Percentiles rank a stretch among this genome's conserved stretches.
phyloP scores from a whole-genome alignment of 352 stramenopile species.

The Phytophthora sp. region DNA sequence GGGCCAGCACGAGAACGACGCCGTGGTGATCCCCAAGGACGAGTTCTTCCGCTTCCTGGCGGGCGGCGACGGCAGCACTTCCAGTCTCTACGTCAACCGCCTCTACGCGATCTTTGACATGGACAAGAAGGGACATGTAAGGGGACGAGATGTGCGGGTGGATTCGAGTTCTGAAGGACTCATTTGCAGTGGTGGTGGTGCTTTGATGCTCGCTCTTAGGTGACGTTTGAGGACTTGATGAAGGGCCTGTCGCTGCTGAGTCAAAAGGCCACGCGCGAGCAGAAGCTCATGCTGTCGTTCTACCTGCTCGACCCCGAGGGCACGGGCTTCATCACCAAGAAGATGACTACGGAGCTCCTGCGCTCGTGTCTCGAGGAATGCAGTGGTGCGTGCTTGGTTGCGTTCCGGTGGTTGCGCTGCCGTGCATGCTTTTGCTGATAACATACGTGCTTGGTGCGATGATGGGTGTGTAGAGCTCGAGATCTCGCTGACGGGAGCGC shows the following conservation, averaged over 20 bases:
- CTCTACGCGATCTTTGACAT: conserved; percentile 90
- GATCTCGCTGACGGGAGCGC: conserved; percentile 76
- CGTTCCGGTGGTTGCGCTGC: not conserved
- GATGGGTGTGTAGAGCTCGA: conserved; percentile 61
- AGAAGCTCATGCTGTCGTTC: conserved; percentile 89
- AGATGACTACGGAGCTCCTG: conserved; percentile 83
- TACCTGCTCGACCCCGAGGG: conserved; percentile 80
- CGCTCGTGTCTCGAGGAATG: conserved; percentile 86
- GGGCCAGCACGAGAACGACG: conserved; percentile 67
- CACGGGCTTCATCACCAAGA: conserved; percentile 84
- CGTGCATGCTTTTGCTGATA: conserved; percentile 5
- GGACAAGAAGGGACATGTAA: conserved; percentile 69
- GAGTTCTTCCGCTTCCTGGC: conserved; percentile 89
- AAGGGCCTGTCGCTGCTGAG: conserved; percentile 82
- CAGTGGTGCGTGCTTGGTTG: conserved; percentile 52
- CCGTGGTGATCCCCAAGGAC: conserved; percentile 82
- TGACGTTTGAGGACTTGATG: conserved; percentile 86
- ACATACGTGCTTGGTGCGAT: too few species aligned
- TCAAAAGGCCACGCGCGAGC: conserved; percentile 85
- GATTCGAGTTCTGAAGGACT: not conserved
- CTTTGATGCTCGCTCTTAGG: conserved; percentile 39
- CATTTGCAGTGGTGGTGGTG: not conserved
- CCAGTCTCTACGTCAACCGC: conserved; percentile 84
- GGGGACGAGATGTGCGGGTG: not conserved
- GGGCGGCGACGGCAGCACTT: conserved; percentile 60